Conservation (phyloP, 2,329 filamentous ascomycete genomes). For the Cercospora nicotianae region DNA sequence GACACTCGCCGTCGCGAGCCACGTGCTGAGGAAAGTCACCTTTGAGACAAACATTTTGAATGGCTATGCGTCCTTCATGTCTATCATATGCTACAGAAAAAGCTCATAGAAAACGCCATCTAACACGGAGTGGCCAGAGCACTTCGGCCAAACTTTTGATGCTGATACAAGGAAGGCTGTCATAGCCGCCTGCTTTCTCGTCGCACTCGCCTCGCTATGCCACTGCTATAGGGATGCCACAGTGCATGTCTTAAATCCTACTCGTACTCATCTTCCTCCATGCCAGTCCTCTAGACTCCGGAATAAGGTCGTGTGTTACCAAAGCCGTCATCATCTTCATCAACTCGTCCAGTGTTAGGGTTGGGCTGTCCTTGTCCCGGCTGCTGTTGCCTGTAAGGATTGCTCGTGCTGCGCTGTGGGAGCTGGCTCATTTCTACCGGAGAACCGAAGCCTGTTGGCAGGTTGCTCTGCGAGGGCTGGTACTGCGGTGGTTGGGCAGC, state of each 20-base stretch:
- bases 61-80: not conserved
- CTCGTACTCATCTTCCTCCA: not conserved
- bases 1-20: slow-evolving; percentile 2
- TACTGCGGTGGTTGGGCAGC: slow-evolving; percentile 17
- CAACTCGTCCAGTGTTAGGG: slow-evolving; percentile 15
- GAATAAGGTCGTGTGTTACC: slow-evolving; percentile 25
- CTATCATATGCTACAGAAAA: slow-evolving; percentile 10
- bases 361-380: slow-evolving; percentile 4
- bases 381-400: slow-evolving; percentile 26
- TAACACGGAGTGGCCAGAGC: not conserved
- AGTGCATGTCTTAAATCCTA: not conserved
- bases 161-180: not conserved
- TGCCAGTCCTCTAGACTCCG: slow-evolving; percentile 23
- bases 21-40: not conserved
- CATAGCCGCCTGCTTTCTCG: slow-evolving; percentile 7
- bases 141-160: slow-evolving; percentile 14
- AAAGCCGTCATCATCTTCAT: slow-evolving; percentile 27
- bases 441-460: slow-evolving; percentile 15
- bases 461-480: slow-evolving; percentile 18
- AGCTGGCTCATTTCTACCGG: slow-evolving; percentile 30
- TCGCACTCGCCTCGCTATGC: slow-evolving; percentile 8
- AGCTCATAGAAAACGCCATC: not conserved
- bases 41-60: not conserved
- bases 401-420: slow-evolving; percentile 27
- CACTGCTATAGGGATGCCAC: not conserved